Evolutionary conservation across 2,329 filamentous ascomycete genomes (phyloP).

Genomic region (Cladosporium cucumerinum): DNA sequence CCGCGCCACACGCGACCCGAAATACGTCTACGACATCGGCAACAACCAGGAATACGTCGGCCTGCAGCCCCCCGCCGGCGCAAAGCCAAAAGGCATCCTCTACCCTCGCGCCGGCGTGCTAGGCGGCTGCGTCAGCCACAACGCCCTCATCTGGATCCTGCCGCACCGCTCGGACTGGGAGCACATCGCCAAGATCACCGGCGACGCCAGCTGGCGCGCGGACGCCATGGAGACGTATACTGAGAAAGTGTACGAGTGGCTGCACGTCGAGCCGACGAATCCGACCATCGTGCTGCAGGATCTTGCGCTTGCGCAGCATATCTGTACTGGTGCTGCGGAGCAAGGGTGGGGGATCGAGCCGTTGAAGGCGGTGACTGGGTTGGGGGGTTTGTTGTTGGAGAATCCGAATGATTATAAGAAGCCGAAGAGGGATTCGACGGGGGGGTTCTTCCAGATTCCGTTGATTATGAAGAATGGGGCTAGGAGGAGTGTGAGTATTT

Average conservation of each 20-base stretch:
- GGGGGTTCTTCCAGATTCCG: slow-evolving; percentile 58
- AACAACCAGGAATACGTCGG: slow-evolving; percentile 54
- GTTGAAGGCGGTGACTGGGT: slow-evolving; percentile 41
- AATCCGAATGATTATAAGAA: slow-evolving; percentile 38
- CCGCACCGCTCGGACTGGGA: slow-evolving; percentile 60
- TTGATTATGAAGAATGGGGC: slow-evolving; percentile 45
- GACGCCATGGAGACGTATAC: slow-evolving; percentile 59
- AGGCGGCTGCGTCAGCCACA: slow-evolving; percentile 60
- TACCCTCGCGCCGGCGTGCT: slow-evolving; percentile 59
- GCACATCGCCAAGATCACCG: slow-evolving; percentile 55
- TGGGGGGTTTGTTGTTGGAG: slow-evolving; percentile 46
- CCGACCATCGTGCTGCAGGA: slow-evolving; percentile 23
- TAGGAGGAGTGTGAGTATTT: slow-evolving; percentile 36
- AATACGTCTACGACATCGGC: slow-evolving; percentile 55
- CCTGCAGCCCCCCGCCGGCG: slow-evolving; percentile 45
- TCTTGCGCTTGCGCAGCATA: slow-evolving; percentile 15
- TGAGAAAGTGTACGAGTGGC: slow-evolving; percentile 37
- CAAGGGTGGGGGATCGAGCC: slow-evolving; percentile 32
- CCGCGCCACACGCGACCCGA: slow-evolving; percentile 54
- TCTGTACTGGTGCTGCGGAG: slow-evolving; percentile 22
- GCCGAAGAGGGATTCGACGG: slow-evolving; percentile 45
- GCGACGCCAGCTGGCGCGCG: slow-evolving; percentile 57
- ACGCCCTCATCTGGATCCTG: slow-evolving; percentile 57
- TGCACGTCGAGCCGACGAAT: slow-evolving; percentile 23
- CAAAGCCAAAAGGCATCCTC: slow-evolving; percentile 46